phyloP scores from a whole-genome alignment of 495 filamentous ascomycete species.

The Glarea lozoyensis region DNA sequence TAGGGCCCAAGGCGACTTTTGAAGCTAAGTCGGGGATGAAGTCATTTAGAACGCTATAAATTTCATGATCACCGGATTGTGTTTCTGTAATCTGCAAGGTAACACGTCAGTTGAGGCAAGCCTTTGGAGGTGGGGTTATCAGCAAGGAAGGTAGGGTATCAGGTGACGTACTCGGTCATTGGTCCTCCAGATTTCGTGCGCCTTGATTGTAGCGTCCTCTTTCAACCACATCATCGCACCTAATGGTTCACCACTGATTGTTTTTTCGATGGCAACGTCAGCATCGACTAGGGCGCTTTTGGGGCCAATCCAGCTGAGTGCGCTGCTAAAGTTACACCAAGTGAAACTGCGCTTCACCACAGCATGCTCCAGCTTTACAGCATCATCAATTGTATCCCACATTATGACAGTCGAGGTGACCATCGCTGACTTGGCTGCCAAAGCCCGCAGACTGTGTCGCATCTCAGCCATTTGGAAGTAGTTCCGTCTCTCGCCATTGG shows the following conservation, averaged over 20 bases:
- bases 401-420: conserved; percentile 34
- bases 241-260: conserved; percentile 35
- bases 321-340: conserved; percentile 50
- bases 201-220: conserved; percentile 38
- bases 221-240: conserved; percentile 53
- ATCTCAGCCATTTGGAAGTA: conserved; percentile 35
- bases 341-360: conserved; percentile 42
- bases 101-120: no score
- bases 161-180: conserved; percentile 4
- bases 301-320: conserved; percentile 40
- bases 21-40: neutral
- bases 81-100: no score
- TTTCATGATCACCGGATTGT: no score
- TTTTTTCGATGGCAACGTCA: conserved; percentile 21
- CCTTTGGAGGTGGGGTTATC: neutral
- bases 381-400: conserved; percentile 49
- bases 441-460: conserved; percentile 39
- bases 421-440: conserved; percentile 42
- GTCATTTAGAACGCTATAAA: neutral
- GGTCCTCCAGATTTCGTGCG: conserved; percentile 42
- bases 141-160: neutral
- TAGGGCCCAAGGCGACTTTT: neutral
- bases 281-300: conserved; percentile 27
- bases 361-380: conserved; percentile 36
- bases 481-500: conserved; percentile 35